Evolutionary conservation across 139 green algal genomes (phyloP), one percentile per base, ranked within the genome.

Genomic region (Pseudopediastrum boryanum): DNA sequence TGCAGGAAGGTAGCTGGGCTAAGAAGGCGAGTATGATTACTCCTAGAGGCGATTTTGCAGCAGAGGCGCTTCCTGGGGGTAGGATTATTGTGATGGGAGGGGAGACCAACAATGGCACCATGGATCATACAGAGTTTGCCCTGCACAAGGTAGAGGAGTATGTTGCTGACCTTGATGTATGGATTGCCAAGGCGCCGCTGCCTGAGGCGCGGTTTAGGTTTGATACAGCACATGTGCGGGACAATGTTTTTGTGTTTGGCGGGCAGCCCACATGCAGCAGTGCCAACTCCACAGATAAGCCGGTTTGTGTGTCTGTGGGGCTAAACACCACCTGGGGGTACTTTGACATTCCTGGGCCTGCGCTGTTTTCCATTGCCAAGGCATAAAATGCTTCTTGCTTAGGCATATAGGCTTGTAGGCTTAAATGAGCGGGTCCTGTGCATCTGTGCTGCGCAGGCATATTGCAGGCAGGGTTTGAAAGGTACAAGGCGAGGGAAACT

Each of bases 21-120:
- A 5, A 13, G 2, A 39, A 50, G 2, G 72, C 83, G 0, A 23
- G 31, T 71, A 86, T 90, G 84, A 80, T 71, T 7, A 65, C 41
- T 3, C 36, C 85, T 0, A 79, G 82, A 7, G 86, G 86, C 23
- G 86, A 91, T 51, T 83, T 83, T 42, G 81, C 84, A 5, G 68
- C 89, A 9, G 72, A 84, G 9, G 66, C 58, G 1, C 63, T 91
- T 25, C 78, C 78, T 3, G 75, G 64, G 42, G 66, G 62, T 59
- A 79, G 85, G 67, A 64, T 91, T 42, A 54, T 91, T 23, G 85
- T 85, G 19, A 80, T 88, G 69, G 85, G 86, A 31, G 86, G 86
- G 1, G 86, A 91, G 66, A 71, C 73, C 35, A 65, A 44, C 52
- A 78, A 83, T 48, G 71, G 78, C 71, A 65, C n/a, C 1, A 27